Percentiles rank a stretch among this genome's conserved stretches.
Conservation (phyloP, 169 alveolate species). For the Hepatocystis sp. region DNA sequence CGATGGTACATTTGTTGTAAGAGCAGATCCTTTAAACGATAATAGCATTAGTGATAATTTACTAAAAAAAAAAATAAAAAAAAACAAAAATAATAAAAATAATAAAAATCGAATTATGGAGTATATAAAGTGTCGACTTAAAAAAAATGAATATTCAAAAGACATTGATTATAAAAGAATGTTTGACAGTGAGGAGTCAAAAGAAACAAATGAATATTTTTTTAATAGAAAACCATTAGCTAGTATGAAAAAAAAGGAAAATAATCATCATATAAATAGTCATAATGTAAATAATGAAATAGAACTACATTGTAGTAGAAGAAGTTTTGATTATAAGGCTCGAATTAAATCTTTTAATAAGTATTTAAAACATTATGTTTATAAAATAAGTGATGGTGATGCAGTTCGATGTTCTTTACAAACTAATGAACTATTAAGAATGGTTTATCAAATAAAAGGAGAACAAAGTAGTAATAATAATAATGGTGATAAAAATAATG, state of each 20-base stretch:
- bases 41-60: too few relatives aligned
- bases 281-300: too few relatives aligned
- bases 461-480: too few relatives aligned
- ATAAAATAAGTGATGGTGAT: conserved; percentile 71
- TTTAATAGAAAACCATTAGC: conserved; percentile 15
- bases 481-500: too few relatives aligned
- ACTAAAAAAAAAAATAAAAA: conserved; percentile 38
- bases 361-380: conserved; percentile 71
- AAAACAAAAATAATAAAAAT: conserved; percentile 35
- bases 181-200: conserved; percentile 18
- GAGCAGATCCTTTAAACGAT: too few relatives aligned
- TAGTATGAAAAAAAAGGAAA: conserved; percentile 19
- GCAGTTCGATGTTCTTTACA: conserved; percentile 39
- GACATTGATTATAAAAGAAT: conserved; percentile 9
- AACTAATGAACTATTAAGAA: conserved; percentile 64
- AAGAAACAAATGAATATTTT: conserved; percentile 23
- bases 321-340: conserved; percentile 30
- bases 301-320: too few relatives aligned
- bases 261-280: neutral
- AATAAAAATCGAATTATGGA: conserved; percentile 29
- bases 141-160: conserved; percentile 29
- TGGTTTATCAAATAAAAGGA: conserved; percentile 69
- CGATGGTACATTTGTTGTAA: too few relatives aligned
- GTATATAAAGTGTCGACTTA: conserved; percentile 41
- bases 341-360: conserved; percentile 72